Conservation (phyloP, 2,329 filamentous ascomycete genomes). For the Teratosphaeria destructans region DNA sequence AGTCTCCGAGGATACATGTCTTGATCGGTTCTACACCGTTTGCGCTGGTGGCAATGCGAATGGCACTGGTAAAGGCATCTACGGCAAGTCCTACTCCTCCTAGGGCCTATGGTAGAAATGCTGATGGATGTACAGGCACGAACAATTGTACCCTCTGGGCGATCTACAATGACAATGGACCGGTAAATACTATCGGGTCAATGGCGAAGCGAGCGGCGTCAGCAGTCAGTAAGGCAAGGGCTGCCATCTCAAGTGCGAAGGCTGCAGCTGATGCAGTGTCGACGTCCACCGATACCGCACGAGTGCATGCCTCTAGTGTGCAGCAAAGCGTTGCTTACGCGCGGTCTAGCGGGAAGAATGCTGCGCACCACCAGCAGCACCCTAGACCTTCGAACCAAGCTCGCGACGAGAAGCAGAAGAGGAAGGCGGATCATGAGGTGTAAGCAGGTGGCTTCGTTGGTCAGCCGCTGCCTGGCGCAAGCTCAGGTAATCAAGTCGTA, state of each 20-base stretch:
- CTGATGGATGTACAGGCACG: not conserved
- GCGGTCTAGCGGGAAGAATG: not conserved
- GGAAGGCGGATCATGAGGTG: not conserved
- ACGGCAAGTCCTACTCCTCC: not conserved
- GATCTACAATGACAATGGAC: not conserved
- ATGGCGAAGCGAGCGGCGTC: not conserved
- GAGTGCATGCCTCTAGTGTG: not conserved
- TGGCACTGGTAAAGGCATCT: not conserved
- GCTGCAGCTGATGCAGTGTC: not conserved
- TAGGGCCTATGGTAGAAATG: not conserved
- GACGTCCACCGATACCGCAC: not conserved
- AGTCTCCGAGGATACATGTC: not conserved
- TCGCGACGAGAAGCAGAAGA: not conserved
- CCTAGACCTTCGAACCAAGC: not conserved
- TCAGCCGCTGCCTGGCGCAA: not conserved
- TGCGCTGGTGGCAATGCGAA: not conserved
- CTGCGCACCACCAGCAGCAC: not conserved
- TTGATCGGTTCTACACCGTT: not conserved
- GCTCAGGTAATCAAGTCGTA: not conserved
- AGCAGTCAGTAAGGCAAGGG: not conserved
- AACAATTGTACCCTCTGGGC: not conserved
- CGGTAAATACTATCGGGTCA: not conserved
- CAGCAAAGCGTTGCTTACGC: not conserved
- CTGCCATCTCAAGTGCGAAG: not conserved
- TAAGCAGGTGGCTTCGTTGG: not conserved